These are phyloP conservation scores for Trichomonas vaginalis DNA, from an alignment of 208 protist species.

Conservation along the genomic window DNA sequence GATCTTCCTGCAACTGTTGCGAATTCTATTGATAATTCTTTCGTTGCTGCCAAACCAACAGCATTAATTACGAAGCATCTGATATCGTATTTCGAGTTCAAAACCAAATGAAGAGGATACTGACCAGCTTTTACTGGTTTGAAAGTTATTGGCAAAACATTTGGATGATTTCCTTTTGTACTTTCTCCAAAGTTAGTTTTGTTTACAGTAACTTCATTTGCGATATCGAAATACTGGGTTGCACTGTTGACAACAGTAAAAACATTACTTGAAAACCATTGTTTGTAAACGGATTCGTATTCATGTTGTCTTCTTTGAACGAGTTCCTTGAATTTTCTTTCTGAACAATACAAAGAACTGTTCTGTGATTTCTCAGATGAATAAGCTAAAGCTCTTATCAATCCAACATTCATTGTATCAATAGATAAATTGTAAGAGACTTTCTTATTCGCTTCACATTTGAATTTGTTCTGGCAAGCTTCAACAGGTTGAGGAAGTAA, in stretches of 20 bases:
- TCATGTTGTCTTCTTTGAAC: background rate
- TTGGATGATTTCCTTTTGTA: background rate
- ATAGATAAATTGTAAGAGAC: background rate
- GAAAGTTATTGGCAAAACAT: background rate
- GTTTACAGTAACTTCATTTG: background rate
- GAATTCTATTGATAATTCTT: background rate
- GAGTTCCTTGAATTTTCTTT: background rate
- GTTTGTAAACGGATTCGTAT: background rate
- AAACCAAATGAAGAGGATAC: background rate
- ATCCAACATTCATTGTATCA: background rate
- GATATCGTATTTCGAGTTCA: background rate
- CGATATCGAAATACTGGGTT: background rate
- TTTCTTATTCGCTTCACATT: background rate
- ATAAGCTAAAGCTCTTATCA: background rate
- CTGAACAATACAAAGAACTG: background rate
- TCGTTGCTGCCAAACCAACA: background rate
- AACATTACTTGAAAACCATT: background rate
- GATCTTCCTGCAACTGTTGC: background rate
- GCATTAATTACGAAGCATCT: background rate
- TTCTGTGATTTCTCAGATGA: background rate
- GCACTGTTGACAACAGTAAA: background rate
- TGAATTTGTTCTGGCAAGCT: background rate
- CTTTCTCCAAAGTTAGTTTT: background rate
- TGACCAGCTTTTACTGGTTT: background rate
- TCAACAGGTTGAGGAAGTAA: background rate